Evolutionary conservation across 345 rosid genomes (phyloP), one percentile per base, ranked within the genome.

Genomic region (Diplotaxis tenuifolia): DNA sequence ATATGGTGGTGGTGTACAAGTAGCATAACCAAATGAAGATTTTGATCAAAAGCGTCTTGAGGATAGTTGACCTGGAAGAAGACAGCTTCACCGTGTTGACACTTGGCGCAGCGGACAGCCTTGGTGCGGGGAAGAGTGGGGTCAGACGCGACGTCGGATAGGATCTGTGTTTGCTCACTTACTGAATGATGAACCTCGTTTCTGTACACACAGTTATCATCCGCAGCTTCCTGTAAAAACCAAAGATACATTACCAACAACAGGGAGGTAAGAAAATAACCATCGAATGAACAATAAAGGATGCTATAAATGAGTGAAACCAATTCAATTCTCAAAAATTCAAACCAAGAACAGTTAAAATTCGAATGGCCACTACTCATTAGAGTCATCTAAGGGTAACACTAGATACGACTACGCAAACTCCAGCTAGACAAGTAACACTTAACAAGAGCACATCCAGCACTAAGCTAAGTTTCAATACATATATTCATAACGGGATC

Each of bases 121-220:
- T 88, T 90, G 59, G 94, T 90, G 6, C 94, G 89, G 14, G 96
- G 96, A 66, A 90, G 96, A 53, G 96, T 88, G 12, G 94, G 96
- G 65, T 90, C 96, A 3, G 92, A 84, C 60, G 92, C 92, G 0
- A 90, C 94, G 71, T 88, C 90, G 54, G 86, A 87, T 68, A 88
- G 75, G 72, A 86, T 84, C 47, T 88, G 92, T 53, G 96, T 87
- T 22, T 84, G 85, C 74, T 88, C 96, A 0, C 88, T 84, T 0
- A 74, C 92, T 36, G 90, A 81, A 69, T 90, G 96, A 77, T 82
- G 86, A 25, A 90, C 90, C 79, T 88, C 96, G 11, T 88, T 87
- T 64, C 94, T 79, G 65, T 87, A 88, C 22, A 90, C 92, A 69
- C 94, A 88, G 63, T 87, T 82, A 72, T 81, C 76, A 9, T 87